phyloP scores from a whole-genome alignment of 1,284 basidiomycete genomes.

The Malassezia yamatoensis region DNA sequence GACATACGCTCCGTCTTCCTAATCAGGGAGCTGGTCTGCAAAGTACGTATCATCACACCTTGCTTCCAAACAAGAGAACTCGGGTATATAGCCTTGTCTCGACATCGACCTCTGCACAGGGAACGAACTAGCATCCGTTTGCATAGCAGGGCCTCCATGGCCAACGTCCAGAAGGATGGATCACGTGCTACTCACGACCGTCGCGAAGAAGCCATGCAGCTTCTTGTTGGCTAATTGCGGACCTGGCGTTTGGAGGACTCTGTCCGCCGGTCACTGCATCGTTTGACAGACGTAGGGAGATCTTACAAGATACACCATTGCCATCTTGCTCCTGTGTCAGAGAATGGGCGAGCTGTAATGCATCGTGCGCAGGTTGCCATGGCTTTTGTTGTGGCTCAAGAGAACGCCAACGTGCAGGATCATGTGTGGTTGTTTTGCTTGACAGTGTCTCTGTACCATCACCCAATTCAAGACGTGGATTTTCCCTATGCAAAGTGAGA shows the following conservation, averaged over 20 bases:
- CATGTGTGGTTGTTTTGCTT: too few relatives aligned
- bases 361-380: background rate
- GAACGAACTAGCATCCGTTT: too few relatives aligned
- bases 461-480: too few relatives aligned
- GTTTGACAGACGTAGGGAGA: background rate
- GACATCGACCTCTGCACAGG: too few relatives aligned
- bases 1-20: conserved; percentile 3
- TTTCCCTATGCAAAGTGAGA: background rate
- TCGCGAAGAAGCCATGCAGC: background rate
- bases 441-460: too few relatives aligned
- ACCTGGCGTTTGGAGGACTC: background rate
- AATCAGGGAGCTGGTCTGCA: background rate
- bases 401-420: background rate
- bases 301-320: background rate
- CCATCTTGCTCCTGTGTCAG: background rate
- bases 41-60: background rate
- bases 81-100: too few relatives aligned
- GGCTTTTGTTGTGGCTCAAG: background rate
- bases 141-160: too few relatives aligned
- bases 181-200: conserved; percentile 1
- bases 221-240: conserved; percentile 1
- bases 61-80: background rate
- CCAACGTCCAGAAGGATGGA: background rate
- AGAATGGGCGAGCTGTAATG: background rate
- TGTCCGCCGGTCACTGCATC: background rate